Evolutionary conservation across 2,329 filamentous ascomycete genomes (phyloP), one percentile per base, ranked within the genome.

Genomic region (Clonostachys rosea): DNA sequence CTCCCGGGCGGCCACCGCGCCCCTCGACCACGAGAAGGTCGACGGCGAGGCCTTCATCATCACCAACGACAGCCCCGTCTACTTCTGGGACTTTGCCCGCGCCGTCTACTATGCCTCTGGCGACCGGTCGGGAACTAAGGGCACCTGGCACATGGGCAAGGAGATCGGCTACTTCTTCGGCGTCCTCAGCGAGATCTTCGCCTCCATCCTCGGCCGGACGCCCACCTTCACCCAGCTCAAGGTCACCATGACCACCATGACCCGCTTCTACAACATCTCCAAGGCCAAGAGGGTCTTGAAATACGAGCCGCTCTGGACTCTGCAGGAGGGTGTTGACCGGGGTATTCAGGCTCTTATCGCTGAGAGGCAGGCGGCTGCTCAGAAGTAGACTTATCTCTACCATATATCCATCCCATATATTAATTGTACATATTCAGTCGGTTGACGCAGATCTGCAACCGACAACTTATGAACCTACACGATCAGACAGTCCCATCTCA

Each of bases 1-100:
- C 45, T 58, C 62, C 2, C 68, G 75, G 49, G 70, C 77, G n/a
- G 52, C 65, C 34, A 67, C 73, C 46, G 74, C 76, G 0, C 83
- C 83, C n/a, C 76, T 89, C 36, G 82, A 87, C 66, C 70, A 83
- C 67, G 86, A 90, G 70, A 78, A 77, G 49, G 83, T 91, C 44
- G 88, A 91, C 62, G 94, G 92, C 49, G 85, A 96, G 65, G 84
- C 84, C 44, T 92, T 97, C 72, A 84, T 96, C 69, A 81, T 97
- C 60, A 94, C 90, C 49, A 97, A 97, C 65, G 89, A 91, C 67
- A 75, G 83, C 56, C 92, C 92, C 6, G 76, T 95, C 17, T 92
- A 92, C 64, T 95, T 96, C 67, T 95, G 94, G 83, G 90, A 95
- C 66, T 87, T 95, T 62, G 82, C 87, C 49, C 79, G 89, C 39